Conservation (phyloP, 148 eudicot genomes). For the Amaranthus hypochondriacus region DNA sequence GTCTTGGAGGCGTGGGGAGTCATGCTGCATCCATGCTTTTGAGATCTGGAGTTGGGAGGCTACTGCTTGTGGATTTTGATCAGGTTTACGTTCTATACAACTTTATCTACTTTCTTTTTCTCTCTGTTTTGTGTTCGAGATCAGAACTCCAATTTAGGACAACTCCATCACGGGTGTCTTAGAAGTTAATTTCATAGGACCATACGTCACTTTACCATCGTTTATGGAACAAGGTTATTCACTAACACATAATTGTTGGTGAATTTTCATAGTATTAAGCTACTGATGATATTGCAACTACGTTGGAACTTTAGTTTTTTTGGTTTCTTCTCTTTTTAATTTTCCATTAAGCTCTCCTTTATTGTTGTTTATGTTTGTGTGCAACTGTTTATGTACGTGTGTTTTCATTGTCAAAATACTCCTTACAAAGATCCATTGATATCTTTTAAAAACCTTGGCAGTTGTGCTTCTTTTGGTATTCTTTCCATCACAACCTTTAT, state of each 20-base stretch:
- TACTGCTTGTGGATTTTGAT: conserved; percentile 94
- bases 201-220: neutral
- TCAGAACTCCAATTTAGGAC: neutral
- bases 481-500: neutral
- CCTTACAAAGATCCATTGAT: too few relatives aligned
- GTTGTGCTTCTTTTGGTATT: too few relatives aligned
- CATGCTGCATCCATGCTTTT: conserved; percentile 98
- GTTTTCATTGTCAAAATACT: too few relatives aligned
- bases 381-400: too few relatives aligned
- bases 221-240: neutral
- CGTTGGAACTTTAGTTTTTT: too few relatives aligned
- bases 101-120: conserved; percentile 6
- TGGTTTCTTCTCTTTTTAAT: too few relatives aligned
- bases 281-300: too few relatives aligned
- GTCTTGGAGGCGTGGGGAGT: conserved; percentile 99
- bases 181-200: neutral
- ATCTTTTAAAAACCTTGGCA: too few relatives aligned
- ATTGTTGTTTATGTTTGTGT: too few relatives aligned
- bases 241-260: too few relatives aligned
- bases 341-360: too few relatives aligned
- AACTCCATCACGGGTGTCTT: neutral
- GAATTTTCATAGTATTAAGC: too few relatives aligned
- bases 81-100: conserved; percentile 48
- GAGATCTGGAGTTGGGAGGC: conserved; percentile 93
- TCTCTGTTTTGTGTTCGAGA: neutral